Evolutionary conservation across 2,329 filamentous ascomycete species (phyloP).

Genomic region (Fusarium luffae): DNA sequence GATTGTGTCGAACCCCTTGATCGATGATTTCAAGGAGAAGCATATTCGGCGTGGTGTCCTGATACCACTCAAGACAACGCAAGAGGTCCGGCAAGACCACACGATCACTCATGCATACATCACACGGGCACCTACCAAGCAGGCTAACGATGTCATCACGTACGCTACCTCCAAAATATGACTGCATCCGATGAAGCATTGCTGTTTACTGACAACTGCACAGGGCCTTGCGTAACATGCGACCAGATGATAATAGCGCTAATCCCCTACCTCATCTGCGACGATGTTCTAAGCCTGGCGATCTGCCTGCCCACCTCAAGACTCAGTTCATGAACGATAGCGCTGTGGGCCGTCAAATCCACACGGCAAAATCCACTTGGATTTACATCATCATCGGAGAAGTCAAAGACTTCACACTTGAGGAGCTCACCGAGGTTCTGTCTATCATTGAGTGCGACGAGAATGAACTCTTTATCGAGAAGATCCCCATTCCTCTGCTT

Average conservation of each 20-base stretch:
- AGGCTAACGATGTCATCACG: conserved; percentile 78
- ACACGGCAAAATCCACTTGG: conserved; percentile 69
- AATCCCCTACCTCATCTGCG: conserved; percentile 77
- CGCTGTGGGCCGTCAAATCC: conserved; percentile 64
- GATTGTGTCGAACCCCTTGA: conserved; percentile 51
- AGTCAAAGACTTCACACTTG: conserved; percentile 62
- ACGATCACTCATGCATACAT: conserved; percentile 73
- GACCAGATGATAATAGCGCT: conserved; percentile 67
- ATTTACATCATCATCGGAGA: conserved; percentile 69
- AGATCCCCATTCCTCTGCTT: conserved; percentile 75
- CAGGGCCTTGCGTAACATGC: conserved; percentile 66
- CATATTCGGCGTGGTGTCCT: conserved; percentile 61
- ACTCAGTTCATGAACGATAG: conserved; percentile 69
- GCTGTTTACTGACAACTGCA: conserved; percentile 28
- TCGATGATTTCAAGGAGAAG: conserved; percentile 50
- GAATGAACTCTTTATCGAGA: conserved; percentile 66
- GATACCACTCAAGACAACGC: conserved; percentile 72
- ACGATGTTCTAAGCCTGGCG: conserved; percentile 77
- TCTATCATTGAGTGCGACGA: conserved; percentile 62
- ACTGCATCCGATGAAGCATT: neutral
- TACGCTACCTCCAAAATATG: conserved; percentile 56
- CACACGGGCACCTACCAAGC: conserved; percentile 76
- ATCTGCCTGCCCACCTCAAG: conserved; percentile 74
- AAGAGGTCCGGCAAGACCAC: conserved; percentile 71
- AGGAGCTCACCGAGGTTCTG: conserved; percentile 63